These are phyloP conservation scores for Talaromyces sp. DNA, from an alignment of 2,329 filamentous ascomycete genomes.

Conservation along the genomic window DNA sequence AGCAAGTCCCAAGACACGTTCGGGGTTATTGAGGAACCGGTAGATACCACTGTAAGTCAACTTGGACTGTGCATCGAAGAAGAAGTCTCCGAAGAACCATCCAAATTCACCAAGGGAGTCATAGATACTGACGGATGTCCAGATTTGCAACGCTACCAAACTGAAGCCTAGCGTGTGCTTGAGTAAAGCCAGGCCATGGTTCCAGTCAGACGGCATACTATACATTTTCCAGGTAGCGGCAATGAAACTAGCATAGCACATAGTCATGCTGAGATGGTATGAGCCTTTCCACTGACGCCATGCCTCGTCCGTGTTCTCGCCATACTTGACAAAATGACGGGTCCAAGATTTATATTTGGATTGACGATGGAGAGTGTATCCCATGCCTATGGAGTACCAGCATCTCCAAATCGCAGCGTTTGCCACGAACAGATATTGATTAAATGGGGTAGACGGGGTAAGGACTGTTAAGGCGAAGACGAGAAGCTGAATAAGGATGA, in stretches of 20 bases:
- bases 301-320: constrained; percentile 83
- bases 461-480: constrained; percentile 68
- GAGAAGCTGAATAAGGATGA: constrained; percentile 72
- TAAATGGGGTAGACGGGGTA: constrained; percentile 72
- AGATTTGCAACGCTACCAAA: constrained; percentile 81
- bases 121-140: constrained; percentile 91
- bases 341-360: constrained; percentile 93
- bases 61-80: constrained; percentile 85
- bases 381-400: constrained; percentile 89
- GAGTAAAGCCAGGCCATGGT: constrained; percentile 76
- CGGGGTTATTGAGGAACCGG: constrained; percentile 95
- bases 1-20: constrained; percentile 86
- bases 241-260: constrained; percentile 85
- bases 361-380: constrained; percentile 77
- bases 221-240: constrained; percentile 98
- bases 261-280: constrained; percentile 86
- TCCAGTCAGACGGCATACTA: constrained; percentile 78
- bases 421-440: constrained; percentile 73
- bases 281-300: constrained; percentile 98
- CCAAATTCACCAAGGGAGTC: constrained; percentile 95
- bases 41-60: constrained; percentile 97
- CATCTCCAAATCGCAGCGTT: constrained; percentile 81
- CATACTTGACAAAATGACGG: constrained; percentile 94
- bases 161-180: constrained; percentile 81
- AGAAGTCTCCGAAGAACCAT: constrained; percentile 99